A percentile compares a stretch with the other conserved stretches of the same genome.
phyloP scores from a whole-genome alignment of 202 grass and related monocot species.

The Zizania palustris region DNA sequence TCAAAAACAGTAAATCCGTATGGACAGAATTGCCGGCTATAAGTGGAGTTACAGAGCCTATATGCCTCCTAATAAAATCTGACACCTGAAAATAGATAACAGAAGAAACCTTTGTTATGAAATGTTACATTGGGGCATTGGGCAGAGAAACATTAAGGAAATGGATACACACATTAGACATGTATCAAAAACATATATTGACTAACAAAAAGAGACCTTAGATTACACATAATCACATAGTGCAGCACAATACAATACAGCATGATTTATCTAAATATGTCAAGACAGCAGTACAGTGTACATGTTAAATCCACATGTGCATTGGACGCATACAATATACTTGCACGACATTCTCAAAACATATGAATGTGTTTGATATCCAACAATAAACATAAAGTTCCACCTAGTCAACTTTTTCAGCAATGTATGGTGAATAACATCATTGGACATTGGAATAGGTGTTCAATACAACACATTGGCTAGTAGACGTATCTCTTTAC shows the following conservation, averaged over 20 bases:
- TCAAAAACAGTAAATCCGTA: constrained; percentile 74
- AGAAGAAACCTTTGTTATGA: constrained; percentile 32
- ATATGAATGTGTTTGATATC: background rate
- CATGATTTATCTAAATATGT: constrained; percentile 11
- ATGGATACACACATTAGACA: background rate
- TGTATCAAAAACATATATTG: constrained; percentile 8
- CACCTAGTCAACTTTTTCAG: background rate
- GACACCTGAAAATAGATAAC: constrained; percentile 65
- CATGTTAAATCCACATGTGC: background rate
- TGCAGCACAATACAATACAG: background rate
- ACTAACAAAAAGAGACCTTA: background rate
- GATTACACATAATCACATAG: background rate
- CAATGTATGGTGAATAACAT: background rate
- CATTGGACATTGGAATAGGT: background rate
- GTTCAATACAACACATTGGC: background rate
- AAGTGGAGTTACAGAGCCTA: constrained; percentile 56
- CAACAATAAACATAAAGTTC: background rate
- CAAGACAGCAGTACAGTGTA: background rate
- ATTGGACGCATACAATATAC: background rate
- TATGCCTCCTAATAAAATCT: constrained; percentile 69
- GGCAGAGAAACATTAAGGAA: constrained; percentile 1
- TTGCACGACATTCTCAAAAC: background rate
- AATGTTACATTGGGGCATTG: constrained; percentile 30
- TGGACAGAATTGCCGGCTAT: constrained; percentile 86
- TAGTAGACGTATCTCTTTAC: background rate